Conservation (phyloP, 73 alveolate species). For the Breviolum minutum region DNA sequence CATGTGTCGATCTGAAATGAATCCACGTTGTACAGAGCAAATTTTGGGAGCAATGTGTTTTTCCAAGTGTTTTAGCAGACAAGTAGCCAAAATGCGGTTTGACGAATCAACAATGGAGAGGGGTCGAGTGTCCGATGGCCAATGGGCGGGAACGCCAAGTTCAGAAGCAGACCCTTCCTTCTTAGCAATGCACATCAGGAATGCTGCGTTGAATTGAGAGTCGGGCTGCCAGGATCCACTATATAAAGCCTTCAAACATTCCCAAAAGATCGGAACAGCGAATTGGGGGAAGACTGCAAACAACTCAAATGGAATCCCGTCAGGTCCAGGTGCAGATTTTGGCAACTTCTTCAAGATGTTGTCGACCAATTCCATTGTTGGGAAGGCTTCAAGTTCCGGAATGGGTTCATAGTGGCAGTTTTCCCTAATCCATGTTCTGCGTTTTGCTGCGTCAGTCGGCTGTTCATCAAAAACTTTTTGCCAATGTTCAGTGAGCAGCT, state of each 20-base stretch:
- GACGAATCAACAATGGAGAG: not conserved
- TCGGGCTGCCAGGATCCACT: not conserved
- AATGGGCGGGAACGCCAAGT: not conserved
- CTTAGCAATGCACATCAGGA: not conserved
- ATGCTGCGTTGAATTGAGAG: not conserved
- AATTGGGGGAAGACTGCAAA: not conserved
- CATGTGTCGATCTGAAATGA: not conserved
- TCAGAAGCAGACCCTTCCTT: not conserved
- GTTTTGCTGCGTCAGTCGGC: not conserved
- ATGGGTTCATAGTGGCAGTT: not conserved
- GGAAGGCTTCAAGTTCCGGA: not conserved
- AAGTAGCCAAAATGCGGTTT: not conserved
- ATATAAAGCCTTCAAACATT: not conserved
- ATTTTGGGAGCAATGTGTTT: not conserved
- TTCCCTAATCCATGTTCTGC: not conserved
- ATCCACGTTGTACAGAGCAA: not conserved
- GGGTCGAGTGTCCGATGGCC: not conserved
- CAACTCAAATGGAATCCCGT: conserved; percentile 17
- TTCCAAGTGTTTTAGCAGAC: not conserved
- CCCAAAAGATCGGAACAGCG: not conserved
- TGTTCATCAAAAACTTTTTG: not conserved
- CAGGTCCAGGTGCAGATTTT: conserved; percentile 2
- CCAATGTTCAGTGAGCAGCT: not conserved
- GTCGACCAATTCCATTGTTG: not conserved
- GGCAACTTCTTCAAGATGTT: not conserved